These are phyloP conservation scores for Zychaea mexicana DNA, from an alignment of 371 early-diverging fungal species.

Conservation along the genomic window DNA sequence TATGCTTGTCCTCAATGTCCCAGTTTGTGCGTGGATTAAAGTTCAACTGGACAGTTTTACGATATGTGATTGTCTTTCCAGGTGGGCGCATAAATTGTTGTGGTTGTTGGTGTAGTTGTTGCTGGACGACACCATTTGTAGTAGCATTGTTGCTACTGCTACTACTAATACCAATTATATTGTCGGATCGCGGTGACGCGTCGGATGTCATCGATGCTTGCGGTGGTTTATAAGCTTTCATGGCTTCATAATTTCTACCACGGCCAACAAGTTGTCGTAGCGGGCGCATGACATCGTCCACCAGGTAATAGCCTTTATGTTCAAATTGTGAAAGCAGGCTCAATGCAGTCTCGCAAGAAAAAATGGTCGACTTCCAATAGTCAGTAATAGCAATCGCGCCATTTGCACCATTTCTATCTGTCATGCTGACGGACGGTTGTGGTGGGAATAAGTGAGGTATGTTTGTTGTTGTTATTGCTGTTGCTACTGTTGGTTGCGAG, in stretches of 20 bases:
- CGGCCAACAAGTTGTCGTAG: conserved; percentile 23
- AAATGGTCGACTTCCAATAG: conserved; percentile 28
- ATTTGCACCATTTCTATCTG: no score
- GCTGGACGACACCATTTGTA: background rate
- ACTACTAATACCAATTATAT: background rate
- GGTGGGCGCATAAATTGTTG: no score
- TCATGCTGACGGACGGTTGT: no score
- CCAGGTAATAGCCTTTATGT: conserved; percentile 8
- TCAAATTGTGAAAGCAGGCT: conserved; percentile 25
- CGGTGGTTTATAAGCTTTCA: conserved; percentile 11
- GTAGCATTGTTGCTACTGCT: conserved; percentile 1
- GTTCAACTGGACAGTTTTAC: conserved; percentile 7
- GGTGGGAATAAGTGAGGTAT: no score
- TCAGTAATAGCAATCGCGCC: no score
- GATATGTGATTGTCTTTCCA: no score
- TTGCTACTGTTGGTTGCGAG: no score
- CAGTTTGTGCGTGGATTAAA: conserved; percentile 28
- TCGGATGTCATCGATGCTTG: background rate
- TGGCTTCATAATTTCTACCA: conserved; percentile 16
- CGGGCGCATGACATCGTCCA: conserved; percentile 13
- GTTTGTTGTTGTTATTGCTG: no score
- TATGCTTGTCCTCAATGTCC: conserved; percentile 12
- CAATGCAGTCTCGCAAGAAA: conserved; percentile 23
- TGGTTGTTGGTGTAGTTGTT: background rate
- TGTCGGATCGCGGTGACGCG: background rate